Evolutionary conservation across 768 basidiomycete species (phyloP).

Genomic region (Pisolithus tinctorius): DNA sequence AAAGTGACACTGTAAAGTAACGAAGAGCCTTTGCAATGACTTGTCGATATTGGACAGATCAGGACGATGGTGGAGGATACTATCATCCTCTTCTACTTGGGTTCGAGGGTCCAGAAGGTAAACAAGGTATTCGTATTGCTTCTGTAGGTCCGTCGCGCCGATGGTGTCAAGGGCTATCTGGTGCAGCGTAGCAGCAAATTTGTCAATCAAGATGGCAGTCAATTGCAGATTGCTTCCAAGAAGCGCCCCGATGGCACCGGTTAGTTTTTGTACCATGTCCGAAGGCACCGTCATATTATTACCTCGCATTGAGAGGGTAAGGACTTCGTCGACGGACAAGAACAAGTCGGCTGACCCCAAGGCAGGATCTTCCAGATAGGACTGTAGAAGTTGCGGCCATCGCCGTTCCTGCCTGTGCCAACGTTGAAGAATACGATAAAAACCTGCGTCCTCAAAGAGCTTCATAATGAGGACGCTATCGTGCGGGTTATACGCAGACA

Average conservation of each 20-base stretch:
- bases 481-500: slow-evolving; percentile 86
- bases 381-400: slow-evolving; percentile 70
- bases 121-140: slow-evolving; percentile 72
- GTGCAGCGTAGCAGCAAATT: slow-evolving; percentile 61
- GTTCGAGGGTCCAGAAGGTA: slow-evolving; percentile 51
- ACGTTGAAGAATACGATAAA: slow-evolving; percentile 83
- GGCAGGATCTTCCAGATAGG: slow-evolving; percentile 70
- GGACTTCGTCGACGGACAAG: slow-evolving; percentile 53
- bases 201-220: slow-evolving; percentile 71
- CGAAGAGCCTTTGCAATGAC: slow-evolving; percentile 51
- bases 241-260: slow-evolving; percentile 57
- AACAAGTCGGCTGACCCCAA: slow-evolving; percentile 58
- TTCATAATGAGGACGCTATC: slow-evolving; percentile 58
- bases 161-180: slow-evolving; percentile 50
- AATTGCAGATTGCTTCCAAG: slow-evolving; percentile 51
- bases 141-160: slow-evolving; percentile 36
- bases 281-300: slow-evolving; percentile 48
- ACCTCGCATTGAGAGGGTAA: slow-evolving; percentile 38
- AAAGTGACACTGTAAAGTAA: slow-evolving; percentile 68
- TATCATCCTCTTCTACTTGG: slow-evolving; percentile 34
- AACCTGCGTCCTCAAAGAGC: slow-evolving; percentile 77
- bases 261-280: slow-evolving; percentile 49
- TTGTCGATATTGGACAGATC: slow-evolving; percentile 43
- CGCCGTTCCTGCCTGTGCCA: slow-evolving; percentile 70
- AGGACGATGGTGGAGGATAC: slow-evolving; percentile 14